phyloP scores from a whole-genome alignment of 345 rosid genomes.

The Pugionium cornutum region DNA sequence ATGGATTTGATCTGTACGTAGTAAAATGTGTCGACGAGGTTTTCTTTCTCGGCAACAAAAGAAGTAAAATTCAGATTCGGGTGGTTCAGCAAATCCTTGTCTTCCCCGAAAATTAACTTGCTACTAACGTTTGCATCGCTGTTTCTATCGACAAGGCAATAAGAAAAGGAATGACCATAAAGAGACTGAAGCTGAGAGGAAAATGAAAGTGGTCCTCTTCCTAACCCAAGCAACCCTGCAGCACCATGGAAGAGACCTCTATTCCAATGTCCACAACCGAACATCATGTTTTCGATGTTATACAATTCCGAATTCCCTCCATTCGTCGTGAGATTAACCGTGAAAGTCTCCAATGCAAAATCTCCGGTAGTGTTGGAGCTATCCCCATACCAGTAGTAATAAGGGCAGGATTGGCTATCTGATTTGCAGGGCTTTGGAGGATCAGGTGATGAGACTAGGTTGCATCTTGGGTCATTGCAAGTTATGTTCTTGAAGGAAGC shows the following conservation, averaged over 20 bases:
- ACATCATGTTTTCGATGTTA: conserved; percentile 69
- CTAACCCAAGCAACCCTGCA: conserved; percentile 81
- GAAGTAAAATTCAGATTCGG: conserved; percentile 74
- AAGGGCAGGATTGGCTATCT: conserved; percentile 75
- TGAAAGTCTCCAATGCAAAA: conserved; percentile 74
- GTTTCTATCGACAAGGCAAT: conserved; percentile 76
- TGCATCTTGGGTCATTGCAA: conserved; percentile 68
- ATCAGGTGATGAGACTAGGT: conserved; percentile 71
- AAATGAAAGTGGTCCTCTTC: conserved; percentile 87
- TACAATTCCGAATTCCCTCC: conserved; percentile 51
- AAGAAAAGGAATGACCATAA: conserved; percentile 81
- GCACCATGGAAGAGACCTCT: conserved; percentile 82
- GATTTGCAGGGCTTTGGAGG: conserved; percentile 63
- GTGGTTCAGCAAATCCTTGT: conserved; percentile 53
- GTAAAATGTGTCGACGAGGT: conserved; percentile 68
- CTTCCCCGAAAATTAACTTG: conserved; percentile 87
- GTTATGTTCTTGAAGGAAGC: conserved; percentile 61
- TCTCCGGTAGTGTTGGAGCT: conserved; percentile 89
- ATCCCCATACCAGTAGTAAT: conserved; percentile 85
- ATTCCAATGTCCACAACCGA: conserved; percentile 97
- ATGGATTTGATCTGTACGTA: conserved; percentile 73
- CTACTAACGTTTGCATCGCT: conserved; percentile 69
- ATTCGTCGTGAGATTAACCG: conserved; percentile 60
- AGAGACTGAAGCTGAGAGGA: conserved; percentile 80
- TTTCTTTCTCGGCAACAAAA: conserved; percentile 56